A percentile compares a stretch with the other conserved stretches of the same genome.
Conservation (phyloP, 139 green algal genomes). For the Marvania coccoides region DNA sequence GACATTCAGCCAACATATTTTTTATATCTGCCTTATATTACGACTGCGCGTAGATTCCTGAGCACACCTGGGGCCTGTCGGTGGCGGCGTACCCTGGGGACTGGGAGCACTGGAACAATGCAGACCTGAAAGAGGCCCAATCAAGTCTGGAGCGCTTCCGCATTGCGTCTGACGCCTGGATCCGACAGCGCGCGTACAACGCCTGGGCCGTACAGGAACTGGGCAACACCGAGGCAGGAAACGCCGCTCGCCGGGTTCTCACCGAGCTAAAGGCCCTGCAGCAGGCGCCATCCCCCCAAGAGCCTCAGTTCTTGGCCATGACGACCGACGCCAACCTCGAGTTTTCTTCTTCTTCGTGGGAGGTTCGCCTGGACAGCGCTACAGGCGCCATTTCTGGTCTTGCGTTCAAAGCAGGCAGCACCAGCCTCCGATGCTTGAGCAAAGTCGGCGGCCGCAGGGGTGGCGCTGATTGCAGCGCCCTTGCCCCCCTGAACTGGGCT, state of each 20-base stretch:
- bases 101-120: conserved; percentile 33
- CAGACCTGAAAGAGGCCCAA: not conserved
- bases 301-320: too few species aligned
- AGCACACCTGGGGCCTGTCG: conserved; percentile 58
- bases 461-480: not conserved
- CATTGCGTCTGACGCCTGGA: conserved; percentile 25
- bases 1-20: too few species aligned
- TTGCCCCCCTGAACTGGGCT: not conserved
- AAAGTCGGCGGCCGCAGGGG: not conserved
- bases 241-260: not conserved
- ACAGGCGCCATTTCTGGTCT: conserved; percentile 3
- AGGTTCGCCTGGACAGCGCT: not conserved
- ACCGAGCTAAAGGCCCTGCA: not conserved
- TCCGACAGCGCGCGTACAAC: conserved; percentile 39
- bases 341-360: conserved; percentile 1
- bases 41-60: conserved; percentile 37
- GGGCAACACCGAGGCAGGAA: too few species aligned
- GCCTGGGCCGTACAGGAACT: conserved; percentile 43
- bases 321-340: not conserved
- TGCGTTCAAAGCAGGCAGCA: not conserved
- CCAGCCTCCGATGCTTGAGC: not conserved
- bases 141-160: conserved; percentile 2
- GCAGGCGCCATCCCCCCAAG: too few species aligned
- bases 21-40: too few species aligned
- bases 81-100: conserved; percentile 27